Evolutionary conservation across 345 rosid genomes (phyloP), one percentile per base, ranked within the genome.

Genomic region (Pugionium dolabratum): DNA sequence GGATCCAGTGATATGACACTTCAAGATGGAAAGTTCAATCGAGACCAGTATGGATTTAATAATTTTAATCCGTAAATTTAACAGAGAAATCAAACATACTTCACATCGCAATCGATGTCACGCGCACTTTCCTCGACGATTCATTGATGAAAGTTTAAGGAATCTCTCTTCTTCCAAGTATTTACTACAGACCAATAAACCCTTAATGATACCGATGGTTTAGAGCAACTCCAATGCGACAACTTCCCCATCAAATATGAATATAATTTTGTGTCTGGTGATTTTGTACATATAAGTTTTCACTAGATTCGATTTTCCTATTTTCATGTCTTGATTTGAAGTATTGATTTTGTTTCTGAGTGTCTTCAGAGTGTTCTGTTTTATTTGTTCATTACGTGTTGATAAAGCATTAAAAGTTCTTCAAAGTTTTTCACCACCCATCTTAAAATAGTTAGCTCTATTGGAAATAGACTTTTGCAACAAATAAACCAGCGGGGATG

Each of bases 231-330:
- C 44, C 97, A 91, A 59, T 52, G 78, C 2, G 85, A 88, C 10
- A 42, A 82, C 34, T 88, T 88, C 80, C 97, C 97, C 34, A 88
- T 88, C 62, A 84, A 88, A 96, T 85, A 67, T 11, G 56, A 25
- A 37, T 39, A 10, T 39, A 7, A 9, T 28, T 54, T 5, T 37
- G 10, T 55, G 2, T 65, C 29, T 2, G 34, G 55, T 57, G 34
- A 5, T 32, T 59, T 52, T 8, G 4, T 10, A 6, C 6, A 18
- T 57, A 8, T 37, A 9, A 67, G 56, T 18, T 50, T 1, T 26
- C 1, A 54, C 40, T 42, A 28, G 35, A n/a, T 65, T 61, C 54
- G 9, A 4, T 34, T 50, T 9, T 44, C 40, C 40, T 46, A 3
- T 51, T 41, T 32, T 34, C 35, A n/a, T 42, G 33, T 37, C 7